A percentile compares a stretch with the other conserved stretches of the same genome.
Conservation (phyloP, 2,329 filamentous ascomycete genomes). For the Penicillium sp. region DNA sequence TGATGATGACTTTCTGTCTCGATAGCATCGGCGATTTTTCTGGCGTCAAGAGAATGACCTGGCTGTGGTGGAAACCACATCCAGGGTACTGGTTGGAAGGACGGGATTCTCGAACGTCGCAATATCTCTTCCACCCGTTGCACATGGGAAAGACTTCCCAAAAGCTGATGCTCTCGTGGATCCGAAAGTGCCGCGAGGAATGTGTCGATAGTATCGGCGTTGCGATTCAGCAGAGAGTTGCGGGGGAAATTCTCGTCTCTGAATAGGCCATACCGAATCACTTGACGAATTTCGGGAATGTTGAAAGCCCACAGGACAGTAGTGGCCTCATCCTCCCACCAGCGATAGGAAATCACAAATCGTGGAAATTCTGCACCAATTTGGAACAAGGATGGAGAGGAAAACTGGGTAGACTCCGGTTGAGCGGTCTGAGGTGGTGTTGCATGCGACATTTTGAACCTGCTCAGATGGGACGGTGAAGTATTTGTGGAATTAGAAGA, state of each 20-base stretch:
- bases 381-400: constrained; percentile 35
- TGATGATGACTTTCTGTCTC: constrained; percentile 44
- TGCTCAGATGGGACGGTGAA: not conserved
- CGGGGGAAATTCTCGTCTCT: constrained; percentile 38
- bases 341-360: constrained; percentile 37
- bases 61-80: constrained; percentile 37
- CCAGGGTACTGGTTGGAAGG: constrained; percentile 32
- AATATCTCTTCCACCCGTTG: constrained; percentile 45
- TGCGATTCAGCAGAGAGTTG: constrained; percentile 35
- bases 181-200: constrained; percentile 35
- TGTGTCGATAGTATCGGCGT: constrained; percentile 33
- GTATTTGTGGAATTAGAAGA: constrained; percentile 1
- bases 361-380: constrained; percentile 33
- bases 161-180: constrained; percentile 27
- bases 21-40: constrained; percentile 35
- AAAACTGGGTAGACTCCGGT: constrained; percentile 20
- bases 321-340: constrained; percentile 46
- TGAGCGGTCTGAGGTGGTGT: not conserved
- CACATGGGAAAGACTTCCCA: constrained; percentile 34
- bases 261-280: constrained; percentile 43
- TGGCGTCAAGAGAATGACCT: constrained; percentile 22
- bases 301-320: constrained; percentile 44
- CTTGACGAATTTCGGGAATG: constrained; percentile 37
- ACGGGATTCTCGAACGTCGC: constrained; percentile 30
- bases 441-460: constrained; percentile 11